Evolutionary conservation across 73 alveolate genomes (phyloP).

Genomic region (Stentor roeselii): DNA sequence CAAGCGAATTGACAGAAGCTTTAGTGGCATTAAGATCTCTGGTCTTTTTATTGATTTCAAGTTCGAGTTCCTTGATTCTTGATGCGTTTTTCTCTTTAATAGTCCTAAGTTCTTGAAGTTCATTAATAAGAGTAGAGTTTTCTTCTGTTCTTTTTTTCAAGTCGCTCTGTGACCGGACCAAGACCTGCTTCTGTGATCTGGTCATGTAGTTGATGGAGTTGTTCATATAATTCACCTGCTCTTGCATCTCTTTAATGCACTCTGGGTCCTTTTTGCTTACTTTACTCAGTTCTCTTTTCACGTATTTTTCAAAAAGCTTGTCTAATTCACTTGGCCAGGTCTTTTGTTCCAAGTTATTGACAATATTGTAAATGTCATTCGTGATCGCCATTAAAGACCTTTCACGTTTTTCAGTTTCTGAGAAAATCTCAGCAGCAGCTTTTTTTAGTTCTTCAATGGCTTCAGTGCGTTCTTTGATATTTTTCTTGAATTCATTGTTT

Average conservation of each 20-base stretch:
- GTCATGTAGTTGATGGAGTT: slow-evolving; percentile 66
- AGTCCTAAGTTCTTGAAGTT: slow-evolving; percentile 65
- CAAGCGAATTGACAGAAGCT: background rate
- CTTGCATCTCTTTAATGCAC: slow-evolving; percentile 75
- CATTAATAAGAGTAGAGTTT: slow-evolving; percentile 69
- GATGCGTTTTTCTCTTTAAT: slow-evolving; percentile 46
- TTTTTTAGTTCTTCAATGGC: slow-evolving; percentile 57
- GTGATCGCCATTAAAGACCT: slow-evolving; percentile 62
- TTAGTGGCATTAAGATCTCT: slow-evolving; percentile 26
- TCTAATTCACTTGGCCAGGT: slow-evolving; percentile 75
- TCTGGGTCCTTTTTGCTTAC: slow-evolving; percentile 81
- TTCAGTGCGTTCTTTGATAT: slow-evolving; percentile 62
- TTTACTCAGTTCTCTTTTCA: slow-evolving; percentile 67
- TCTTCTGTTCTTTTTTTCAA: slow-evolving; percentile 77
- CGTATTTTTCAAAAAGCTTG: slow-evolving; percentile 72
- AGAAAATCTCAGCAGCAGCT: slow-evolving; percentile 52
- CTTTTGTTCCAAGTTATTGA: slow-evolving; percentile 71
- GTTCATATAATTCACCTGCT: slow-evolving; percentile 77
- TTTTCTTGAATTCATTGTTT: slow-evolving; percentile 62
- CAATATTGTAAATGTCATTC: slow-evolving; percentile 75
- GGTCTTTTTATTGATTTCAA: slow-evolving; percentile 18
- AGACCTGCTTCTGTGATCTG: slow-evolving; percentile 68
- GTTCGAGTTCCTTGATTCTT: slow-evolving; percentile 39
- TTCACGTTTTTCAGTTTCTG: slow-evolving; percentile 65
- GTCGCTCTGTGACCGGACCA: slow-evolving; percentile 67